phyloP scores from a whole-genome alignment of 164 flowering plant species.

The grape (Vitis vinifera) region ASM3070453v1 NC_081818.1:27145501-27146000 shows the following conservation, averaged over 20 bases:
- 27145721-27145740: constrained; percentile 56
- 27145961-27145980: constrained; percentile 46
- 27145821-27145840: constrained; percentile 54
- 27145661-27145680: constrained; percentile 56
- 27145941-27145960: constrained; percentile 62
- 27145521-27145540: constrained; percentile 48
- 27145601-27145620: constrained; percentile 53
- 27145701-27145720: constrained; percentile 34
- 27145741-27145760: constrained; percentile 60
- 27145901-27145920: constrained; percentile 41
- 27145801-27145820: constrained; percentile 61
- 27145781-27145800: constrained; percentile 28
- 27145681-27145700: constrained; percentile 43
- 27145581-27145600: constrained; percentile 37
- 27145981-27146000: constrained; percentile 44
- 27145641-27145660: constrained; percentile 50
- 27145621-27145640: constrained; percentile 54
- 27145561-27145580: constrained; percentile 39
- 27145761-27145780: constrained; percentile 35
- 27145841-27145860: constrained; percentile 48
- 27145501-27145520: constrained; percentile 59
- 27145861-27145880: constrained; percentile 45
- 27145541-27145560: constrained; percentile 44
- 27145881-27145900: constrained; percentile 32
- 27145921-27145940: constrained; percentile 54